These are phyloP conservation scores for Angomonas ambiguus DNA, from an alignment of 208 protist genomes.

Conservation along the genomic window DNA sequence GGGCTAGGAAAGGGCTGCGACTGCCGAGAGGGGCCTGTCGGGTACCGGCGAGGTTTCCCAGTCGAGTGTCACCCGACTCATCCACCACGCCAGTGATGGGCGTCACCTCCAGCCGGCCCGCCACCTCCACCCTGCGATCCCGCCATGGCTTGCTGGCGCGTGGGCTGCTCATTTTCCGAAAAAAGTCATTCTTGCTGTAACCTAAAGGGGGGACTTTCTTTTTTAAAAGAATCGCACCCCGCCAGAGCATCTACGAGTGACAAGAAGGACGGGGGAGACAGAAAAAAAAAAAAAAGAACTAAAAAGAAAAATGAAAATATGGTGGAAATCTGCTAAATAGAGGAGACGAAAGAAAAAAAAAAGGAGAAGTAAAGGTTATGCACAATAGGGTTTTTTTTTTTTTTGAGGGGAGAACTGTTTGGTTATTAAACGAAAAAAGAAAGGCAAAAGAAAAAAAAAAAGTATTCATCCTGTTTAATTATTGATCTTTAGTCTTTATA, in stretches of 20 bases:
- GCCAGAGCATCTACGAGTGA: slow-evolving; percentile 46
- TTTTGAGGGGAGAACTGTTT: too few species aligned
- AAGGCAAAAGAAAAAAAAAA: neutral
- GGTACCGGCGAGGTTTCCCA: slow-evolving; percentile 42
- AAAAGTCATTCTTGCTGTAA: slow-evolving; percentile 64
- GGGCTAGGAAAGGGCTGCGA: slow-evolving; percentile 22
- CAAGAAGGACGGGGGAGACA: too few species aligned
- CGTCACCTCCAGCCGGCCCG: slow-evolving; percentile 65
- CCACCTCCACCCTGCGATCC: slow-evolving; percentile 31
- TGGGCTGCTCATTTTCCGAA: slow-evolving; percentile 63
- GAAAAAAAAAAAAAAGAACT: slow-evolving; percentile 14
- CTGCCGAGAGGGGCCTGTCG: slow-evolving; percentile 48
- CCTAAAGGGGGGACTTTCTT: slow-evolving; percentile 44
- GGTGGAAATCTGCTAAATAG: neutral
- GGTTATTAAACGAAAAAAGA: neutral
- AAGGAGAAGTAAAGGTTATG: neutral
- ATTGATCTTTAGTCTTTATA: slow-evolving; percentile 14
- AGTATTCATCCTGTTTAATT: slow-evolving; percentile 2
- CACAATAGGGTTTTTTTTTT: neutral
- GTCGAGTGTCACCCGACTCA: slow-evolving; percentile 21
- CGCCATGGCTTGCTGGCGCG: slow-evolving; percentile 84
- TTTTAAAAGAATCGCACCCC: slow-evolving; percentile 26
- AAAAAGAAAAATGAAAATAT: neutral
- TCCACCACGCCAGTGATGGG: slow-evolving; percentile 36
- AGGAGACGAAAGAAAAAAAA: neutral